Percentiles rank a stretch among this genome's conserved stretches.
Evolutionary conservation across 257 asterid genomes (phyloP).

Genomic region (Handroanthus guayacan): DNA sequence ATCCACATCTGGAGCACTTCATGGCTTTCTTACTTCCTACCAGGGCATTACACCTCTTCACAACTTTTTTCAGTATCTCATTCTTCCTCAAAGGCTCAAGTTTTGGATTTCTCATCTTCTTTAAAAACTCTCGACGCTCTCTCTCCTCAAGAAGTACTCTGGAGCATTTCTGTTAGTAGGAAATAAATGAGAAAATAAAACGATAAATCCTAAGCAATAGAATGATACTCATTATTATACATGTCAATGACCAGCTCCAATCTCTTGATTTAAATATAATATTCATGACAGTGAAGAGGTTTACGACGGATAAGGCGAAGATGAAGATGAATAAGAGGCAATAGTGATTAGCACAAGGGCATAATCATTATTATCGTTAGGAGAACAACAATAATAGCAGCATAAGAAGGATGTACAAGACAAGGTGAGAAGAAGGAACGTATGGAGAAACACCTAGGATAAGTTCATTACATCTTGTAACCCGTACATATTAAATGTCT

Average conservation of each 20-base stretch:
- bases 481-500: slow-evolving; percentile 7
- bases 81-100: slow-evolving; percentile 68
- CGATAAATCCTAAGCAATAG: slow-evolving; percentile 21
- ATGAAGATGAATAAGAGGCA: slow-evolving; percentile 13
- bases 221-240: slow-evolving; percentile 8
- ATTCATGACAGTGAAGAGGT: slow-evolving; percentile 7
- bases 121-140: slow-evolving; percentile 52
- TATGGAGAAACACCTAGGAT: not conserved
- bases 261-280: slow-evolving; percentile 19
- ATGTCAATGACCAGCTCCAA: slow-evolving; percentile 20
- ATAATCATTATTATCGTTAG: not conserved
- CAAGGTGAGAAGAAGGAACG: not conserved
- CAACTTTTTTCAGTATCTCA: slow-evolving; percentile 54
- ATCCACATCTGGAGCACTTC: slow-evolving; percentile 76
- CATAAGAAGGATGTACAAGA: not conserved
- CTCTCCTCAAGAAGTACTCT: slow-evolving; percentile 71
- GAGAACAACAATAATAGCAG: not conserved
- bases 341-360: not conserved
- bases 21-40: slow-evolving; percentile 53
- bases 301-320: slow-evolving; percentile 17
- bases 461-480: not conserved
- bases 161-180: slow-evolving; percentile 68
- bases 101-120: slow-evolving; percentile 76
- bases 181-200: slow-evolving; percentile 26
- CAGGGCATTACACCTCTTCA: slow-evolving; percentile 71